phyloP scores from a whole-genome alignment of 108 stramenopile genomes.

The Aureococcus anophagefferens region DNA sequence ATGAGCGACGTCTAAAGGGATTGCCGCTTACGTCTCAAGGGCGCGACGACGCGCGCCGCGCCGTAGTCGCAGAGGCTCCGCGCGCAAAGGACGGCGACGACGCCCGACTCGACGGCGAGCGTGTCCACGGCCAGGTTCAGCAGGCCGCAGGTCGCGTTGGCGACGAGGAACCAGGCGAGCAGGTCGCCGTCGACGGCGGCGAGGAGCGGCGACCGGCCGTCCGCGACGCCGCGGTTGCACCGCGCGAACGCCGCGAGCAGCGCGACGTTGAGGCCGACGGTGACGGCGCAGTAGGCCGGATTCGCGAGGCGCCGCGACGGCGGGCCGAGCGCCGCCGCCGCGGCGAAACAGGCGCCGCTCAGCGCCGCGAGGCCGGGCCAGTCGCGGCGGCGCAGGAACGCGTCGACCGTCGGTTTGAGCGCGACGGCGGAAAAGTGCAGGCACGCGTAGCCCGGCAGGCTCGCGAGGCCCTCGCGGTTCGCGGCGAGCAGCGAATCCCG shows the following conservation, averaged over 20 bases:
- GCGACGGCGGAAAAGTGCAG: neutral
- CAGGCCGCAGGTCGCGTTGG: conserved; percentile 74
- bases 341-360: neutral
- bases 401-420: neutral
- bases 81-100: no score
- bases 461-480: neutral
- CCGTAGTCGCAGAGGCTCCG: no score
- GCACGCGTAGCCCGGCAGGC: neutral
- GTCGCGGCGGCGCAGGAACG: no score
- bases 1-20: no score
- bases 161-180: conserved; percentile 50
- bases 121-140: conserved; percentile 73
- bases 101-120: no score
- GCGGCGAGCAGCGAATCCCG: neutral
- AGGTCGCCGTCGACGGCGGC: neutral
- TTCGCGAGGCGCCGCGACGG: neutral
- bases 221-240: no score
- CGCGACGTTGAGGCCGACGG: neutral
- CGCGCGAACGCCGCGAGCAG: neutral
- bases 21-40: no score
- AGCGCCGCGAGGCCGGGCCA: neutral
- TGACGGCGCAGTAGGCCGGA: neutral
- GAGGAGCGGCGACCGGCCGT: no score
- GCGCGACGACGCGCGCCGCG: no score
- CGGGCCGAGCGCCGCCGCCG: neutral